Base-by-base conservation (phyloP, 2,329 filamentous ascomycete genomes). In the Phaeoacremonium minimum region DNA sequence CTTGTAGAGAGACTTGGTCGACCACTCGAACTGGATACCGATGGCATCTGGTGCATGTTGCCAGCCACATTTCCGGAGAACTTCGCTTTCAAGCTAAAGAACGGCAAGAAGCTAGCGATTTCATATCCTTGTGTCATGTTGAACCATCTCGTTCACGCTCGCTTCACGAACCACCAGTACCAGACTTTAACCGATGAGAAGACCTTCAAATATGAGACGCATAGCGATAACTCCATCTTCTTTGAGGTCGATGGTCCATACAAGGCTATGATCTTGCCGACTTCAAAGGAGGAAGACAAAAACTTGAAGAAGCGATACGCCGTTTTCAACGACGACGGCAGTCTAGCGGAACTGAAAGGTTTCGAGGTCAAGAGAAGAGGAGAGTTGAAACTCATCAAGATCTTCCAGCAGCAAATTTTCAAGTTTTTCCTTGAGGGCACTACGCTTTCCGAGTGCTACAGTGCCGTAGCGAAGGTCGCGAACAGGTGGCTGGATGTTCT, bases 31-130 rank as follows among this genome's bases (percentile, higher is more conserved):
- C 72, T 98, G 33, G 93, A 98, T 60, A 98, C 93, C 4, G 93
- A 98, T 56, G 93, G 94, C 77, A 98, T 98, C 52, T 98, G 93
- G 94, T 98, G 93, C 64, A 98, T 98, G 77, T 73, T 98, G 50
- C 93, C 93, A 0, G 91, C 87, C 1, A 93, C 87, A 0, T 98
- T 98, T 51, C 93, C 93, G 0, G 93, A 98, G 55, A 96, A 98
- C 61, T 96, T 96, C 53, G 73, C 81, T 0, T 97, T 98, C 70
- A 95, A 86, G 52, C 66, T 96, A 48, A 95, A 91, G 61, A 94
- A 90, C 50, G 93, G 93, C 47, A 98, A 97, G 72, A 98, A 97
- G 58, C 58, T 97, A 42, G 73, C 84, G n/a, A 90, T 98, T 33
- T 98, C 93, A 1, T 98, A 98, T 55, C 93, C 93, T 38, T 98